Base-by-base conservation (phyloP, 768 basidiomycete genomes). In the Sutorius australiensis region DNA sequence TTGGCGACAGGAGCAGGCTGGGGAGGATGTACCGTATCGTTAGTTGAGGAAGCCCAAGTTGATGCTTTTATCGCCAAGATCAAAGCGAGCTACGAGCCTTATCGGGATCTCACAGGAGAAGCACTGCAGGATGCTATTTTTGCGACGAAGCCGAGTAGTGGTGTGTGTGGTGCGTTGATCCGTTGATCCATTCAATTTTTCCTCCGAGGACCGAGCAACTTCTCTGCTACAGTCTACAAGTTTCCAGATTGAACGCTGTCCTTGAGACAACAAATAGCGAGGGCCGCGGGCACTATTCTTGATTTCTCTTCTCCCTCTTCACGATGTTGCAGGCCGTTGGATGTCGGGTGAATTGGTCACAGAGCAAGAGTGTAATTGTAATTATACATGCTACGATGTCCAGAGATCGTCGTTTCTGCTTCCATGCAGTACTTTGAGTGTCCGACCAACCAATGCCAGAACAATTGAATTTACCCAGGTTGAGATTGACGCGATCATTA, bases 11-110 rank as follows among this genome's bases (percentile, higher is more conserved):
- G 89, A 28, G 92, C 92, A 0, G 92, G 91, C 4, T 95, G 92
- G 92, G 93, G 93, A 34, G 92, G 92, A 6, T 93, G 91, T 62
- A 88, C 87, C 0, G 86, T 94, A 19, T 91, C 89, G 7, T 78
- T 94, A 17, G 85, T 94, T 14, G 77, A 81, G 7, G 85, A 87
- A 62, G 68, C 73, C 17, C 61, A 80, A 40, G 87, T 89, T 3
- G 76, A 79, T 0, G 55, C 61, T 8, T 94, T 95, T 66, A 84
- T 92, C 41, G 63, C 72, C 55, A 75, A 76, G 57, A 72, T 94
- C 16, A 79, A 75, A 62, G 71, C 71, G n/a, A 71, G 69, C 5
- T 94, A 92, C 65, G 69, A 65, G 16, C 80, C 85, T n/a, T 92
- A 89, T 67, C 72, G 72, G 55, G 74, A 69, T 6, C 67, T 95